Base-by-base conservation (phyloP, 768 basidiomycete species). In the Tylopilus subfusipes region DNA sequence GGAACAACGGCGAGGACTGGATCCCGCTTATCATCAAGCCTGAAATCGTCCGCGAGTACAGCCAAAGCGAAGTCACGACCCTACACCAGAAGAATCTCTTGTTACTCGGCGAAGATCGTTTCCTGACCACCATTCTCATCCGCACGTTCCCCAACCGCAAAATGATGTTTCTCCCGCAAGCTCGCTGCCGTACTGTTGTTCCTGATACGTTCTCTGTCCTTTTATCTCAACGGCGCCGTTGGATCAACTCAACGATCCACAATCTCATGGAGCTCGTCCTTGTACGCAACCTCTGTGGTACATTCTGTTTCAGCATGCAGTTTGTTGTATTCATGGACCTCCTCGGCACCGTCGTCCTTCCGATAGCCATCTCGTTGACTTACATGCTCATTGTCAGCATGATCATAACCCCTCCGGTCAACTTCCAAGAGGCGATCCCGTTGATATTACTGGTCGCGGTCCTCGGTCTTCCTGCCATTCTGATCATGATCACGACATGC, bases 231-330 rank as follows among this genome's bases (percentile, higher is more conserved):
- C 92, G 97, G 30, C 86, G 97, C 19, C 87, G 97, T 53, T 99
- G 97, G 97, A 98, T 99, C 76, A 98, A 98, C 72, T 98, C 96
- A 16, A 98, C 97, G 0, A 91, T 99, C 48, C 97, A 98, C 77
- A 98, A 99, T 70, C 84, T 99, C 48, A 98, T 98, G 94, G 97
- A 99, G 71, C 87, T 99, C 36, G 92, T 98, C 33, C 84, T 92
- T 56, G 97, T 99, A 38, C 91, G 90, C 60, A 93, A 99, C 68
- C 81, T 98, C 16, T 98, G 97, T 72, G 97, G 97, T 33, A 98
- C 96, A 29, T 99, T 99, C 74, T 99, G 97, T 78, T 98, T 98
- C 76, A 97, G 93, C 73, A 98, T 98, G 95, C 97, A 98, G 70
- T 98, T 98, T 71, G 86, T 98, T 70, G 94, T 98, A 50, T 93